A percentile compares a stretch with the other conserved stretches of the same genome.
phyloP scores from a whole-genome alignment of 2,329 filamentous ascomycete genomes.

The Epichloe uncinata region DNA sequence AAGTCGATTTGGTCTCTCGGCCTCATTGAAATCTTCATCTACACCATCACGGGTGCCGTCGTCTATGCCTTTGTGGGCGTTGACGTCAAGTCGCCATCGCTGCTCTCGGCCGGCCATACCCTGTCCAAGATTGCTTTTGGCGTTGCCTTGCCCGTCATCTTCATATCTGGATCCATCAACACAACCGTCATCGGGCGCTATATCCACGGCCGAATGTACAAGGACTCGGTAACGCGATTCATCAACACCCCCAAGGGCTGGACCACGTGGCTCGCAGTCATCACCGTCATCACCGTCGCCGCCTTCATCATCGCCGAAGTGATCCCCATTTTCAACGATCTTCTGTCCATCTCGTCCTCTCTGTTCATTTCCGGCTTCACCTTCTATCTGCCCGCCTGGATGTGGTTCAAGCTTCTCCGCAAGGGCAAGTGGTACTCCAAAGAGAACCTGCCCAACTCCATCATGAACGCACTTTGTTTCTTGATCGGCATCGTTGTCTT shows the following conservation, averaged over 20 bases:
- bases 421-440: constrained; percentile 14
- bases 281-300: constrained; percentile 41
- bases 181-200: constrained; percentile 33
- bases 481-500: constrained; percentile 13
- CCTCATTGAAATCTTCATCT: constrained; percentile 47
- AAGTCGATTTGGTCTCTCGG: constrained; percentile 50
- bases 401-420: constrained; percentile 25
- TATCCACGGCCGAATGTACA: constrained; percentile 31
- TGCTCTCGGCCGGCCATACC: constrained; percentile 46
- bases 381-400: constrained; percentile 25
- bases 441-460: constrained; percentile 13
- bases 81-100: constrained; percentile 50
- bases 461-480: constrained; percentile 14
- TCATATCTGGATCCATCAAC: constrained; percentile 62
- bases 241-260: constrained; percentile 36
- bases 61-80: constrained; percentile 57
- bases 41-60: constrained; percentile 51
- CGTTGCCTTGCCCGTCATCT: constrained; percentile 57
- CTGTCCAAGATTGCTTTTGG: constrained; percentile 57
- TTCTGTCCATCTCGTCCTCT: constrained; percentile 39
- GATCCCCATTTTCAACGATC: constrained; percentile 57
- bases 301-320: constrained; percentile 59
- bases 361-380: constrained; percentile 31
- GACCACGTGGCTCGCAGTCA: constrained; percentile 45
- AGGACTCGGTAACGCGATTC: constrained; percentile 28